phyloP scores from a whole-genome alignment of 192 early-diverging fungal genomes.

The Backusella morwellensis region DNA sequence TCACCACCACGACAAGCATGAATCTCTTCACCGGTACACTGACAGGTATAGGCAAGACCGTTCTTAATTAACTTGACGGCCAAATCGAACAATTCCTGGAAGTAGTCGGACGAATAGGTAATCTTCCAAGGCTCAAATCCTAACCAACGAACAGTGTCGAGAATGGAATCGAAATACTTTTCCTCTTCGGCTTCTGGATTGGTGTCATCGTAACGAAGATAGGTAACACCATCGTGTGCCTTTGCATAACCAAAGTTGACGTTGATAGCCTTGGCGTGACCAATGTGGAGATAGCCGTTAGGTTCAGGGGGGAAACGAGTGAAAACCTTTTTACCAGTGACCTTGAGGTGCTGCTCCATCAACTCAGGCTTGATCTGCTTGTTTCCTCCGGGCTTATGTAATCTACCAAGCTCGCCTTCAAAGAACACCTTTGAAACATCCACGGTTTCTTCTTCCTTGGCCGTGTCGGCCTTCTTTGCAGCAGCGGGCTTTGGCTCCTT shows the following conservation, averaged over 20 bases:
- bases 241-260: slow-evolving; percentile 99
- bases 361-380: slow-evolving; percentile 91
- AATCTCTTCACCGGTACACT: slow-evolving; percentile 96
- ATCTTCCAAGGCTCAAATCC: slow-evolving; percentile 91
- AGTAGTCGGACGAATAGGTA: slow-evolving; percentile 98
- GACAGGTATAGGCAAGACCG: slow-evolving; percentile 77
- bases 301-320: slow-evolving; percentile 99
- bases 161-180: slow-evolving; percentile 92
- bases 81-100: slow-evolving; percentile 93
- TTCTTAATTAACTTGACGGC: slow-evolving; percentile 88
- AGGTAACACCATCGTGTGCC: slow-evolving; percentile 84
- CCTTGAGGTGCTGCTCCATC: slow-evolving; percentile 86
- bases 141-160: slow-evolving; percentile 93
- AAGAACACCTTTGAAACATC: slow-evolving; percentile 71
- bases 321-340: slow-evolving; percentile 87
- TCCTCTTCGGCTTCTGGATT: slow-evolving; percentile 90
- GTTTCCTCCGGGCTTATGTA: slow-evolving; percentile 97
- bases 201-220: slow-evolving; percentile 74
- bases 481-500: slow-evolving; percentile 56
- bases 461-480: slow-evolving; percentile 29
- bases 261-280: slow-evolving; percentile 99
- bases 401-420: slow-evolving; percentile 87
- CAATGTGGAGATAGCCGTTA: slow-evolving; percentile 98
- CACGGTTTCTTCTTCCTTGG: slow-evolving; percentile 25
- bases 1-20: slow-evolving; percentile 90